Base-by-base conservation (phyloP, 768 basidiomycete genomes). In the Heimioporus sp. region DNA sequence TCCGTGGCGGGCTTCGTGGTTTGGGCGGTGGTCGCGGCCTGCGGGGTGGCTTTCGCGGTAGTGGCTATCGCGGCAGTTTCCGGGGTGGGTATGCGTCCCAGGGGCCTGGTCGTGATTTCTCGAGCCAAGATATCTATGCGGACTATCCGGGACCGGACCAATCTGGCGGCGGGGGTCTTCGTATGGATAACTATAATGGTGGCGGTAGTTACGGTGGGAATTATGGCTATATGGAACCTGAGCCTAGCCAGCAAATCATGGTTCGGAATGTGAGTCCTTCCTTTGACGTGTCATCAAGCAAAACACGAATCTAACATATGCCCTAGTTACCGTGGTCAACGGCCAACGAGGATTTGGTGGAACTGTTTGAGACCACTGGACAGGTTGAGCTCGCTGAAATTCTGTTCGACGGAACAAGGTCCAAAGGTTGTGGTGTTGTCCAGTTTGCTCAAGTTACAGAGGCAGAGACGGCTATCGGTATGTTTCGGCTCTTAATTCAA, bases 281-380 rank as follows among this genome's bases (percentile, higher is more conserved):
- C 13, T 24, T 24, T 5, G 8, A 13, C n/a, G 12, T 21, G 28
- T 21, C 31, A 41, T 21, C n/a, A 15, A 12, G 5, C 37, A 44
- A 24, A 44, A 24, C 34, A 21, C 12, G 19, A 12, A 35, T 34
- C 30, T 46, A 20, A 49, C 16, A 10, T 43, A 35, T 42, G 52
- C 43, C 51, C 19, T 57, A 98, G 96, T 73, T 99, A 16, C 96
- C 96, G 1, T 99, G 95, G 95, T 98, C 96, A 10, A 99, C 96
- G 41, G 94, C 96, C 8, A 98, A 99, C 67, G 96, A 99, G 67
- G 96, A 99, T 67, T 75, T 99, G 40, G 95, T 99, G 19, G 96
- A 99, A 72, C 72, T 99, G 17, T 99, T 99, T 62, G 95, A 98
- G 75, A 99, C 96, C 32, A 97, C 95, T 0, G 96, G 95, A 10